Percentiles rank a stretch among this genome's conserved stretches.
Evolutionary conservation across 768 basidiomycete genomes (phyloP).

Genomic region (Xerocomus brunneocitrinus): DNA sequence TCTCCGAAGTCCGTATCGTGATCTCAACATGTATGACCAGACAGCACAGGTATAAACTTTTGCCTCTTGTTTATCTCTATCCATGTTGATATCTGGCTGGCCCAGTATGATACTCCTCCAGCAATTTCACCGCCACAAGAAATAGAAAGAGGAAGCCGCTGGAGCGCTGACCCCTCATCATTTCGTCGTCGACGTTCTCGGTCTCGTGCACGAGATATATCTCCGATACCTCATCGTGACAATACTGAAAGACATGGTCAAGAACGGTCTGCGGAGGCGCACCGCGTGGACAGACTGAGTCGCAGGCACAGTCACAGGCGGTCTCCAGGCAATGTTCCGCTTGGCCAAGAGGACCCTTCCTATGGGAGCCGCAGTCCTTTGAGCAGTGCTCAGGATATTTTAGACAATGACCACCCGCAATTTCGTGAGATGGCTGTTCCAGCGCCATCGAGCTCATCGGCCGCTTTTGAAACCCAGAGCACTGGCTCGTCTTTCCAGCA

Average conservation of each 20-base stretch:
- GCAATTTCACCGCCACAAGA: conserved; percentile 36
- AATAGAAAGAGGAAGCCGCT: conserved; percentile 22
- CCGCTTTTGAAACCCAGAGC: neutral
- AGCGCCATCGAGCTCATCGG: neutral
- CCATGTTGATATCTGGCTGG: conserved; percentile 1
- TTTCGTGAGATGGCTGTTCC: neutral
- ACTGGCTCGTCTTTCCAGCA: neutral
- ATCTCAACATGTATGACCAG: conserved; percentile 77
- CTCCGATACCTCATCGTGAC: conserved; percentile 6
- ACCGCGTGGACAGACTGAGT: neutral
- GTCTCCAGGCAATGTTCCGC: conserved; percentile 1
- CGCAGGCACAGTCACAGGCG: neutral
- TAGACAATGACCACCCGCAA: neutral
- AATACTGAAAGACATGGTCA: conserved; percentile 1
- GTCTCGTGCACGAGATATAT: conserved; percentile 26
- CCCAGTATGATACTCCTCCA: conserved; percentile 56
- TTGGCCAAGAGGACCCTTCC: conserved; percentile 1
- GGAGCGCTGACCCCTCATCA: conserved; percentile 23
- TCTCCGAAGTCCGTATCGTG: conserved; percentile 83
- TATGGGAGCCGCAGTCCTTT: neutral
- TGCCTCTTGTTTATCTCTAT: neutral
- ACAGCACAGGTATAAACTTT: conserved; percentile 63
- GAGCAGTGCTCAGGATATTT: neutral
- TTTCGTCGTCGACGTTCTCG: conserved; percentile 24
- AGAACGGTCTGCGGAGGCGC: conserved; percentile 7